phyloP scores from a whole-genome alignment of 2,329 filamentous ascomycete genomes.

The Myriosclerotinia curreyana region DNA sequence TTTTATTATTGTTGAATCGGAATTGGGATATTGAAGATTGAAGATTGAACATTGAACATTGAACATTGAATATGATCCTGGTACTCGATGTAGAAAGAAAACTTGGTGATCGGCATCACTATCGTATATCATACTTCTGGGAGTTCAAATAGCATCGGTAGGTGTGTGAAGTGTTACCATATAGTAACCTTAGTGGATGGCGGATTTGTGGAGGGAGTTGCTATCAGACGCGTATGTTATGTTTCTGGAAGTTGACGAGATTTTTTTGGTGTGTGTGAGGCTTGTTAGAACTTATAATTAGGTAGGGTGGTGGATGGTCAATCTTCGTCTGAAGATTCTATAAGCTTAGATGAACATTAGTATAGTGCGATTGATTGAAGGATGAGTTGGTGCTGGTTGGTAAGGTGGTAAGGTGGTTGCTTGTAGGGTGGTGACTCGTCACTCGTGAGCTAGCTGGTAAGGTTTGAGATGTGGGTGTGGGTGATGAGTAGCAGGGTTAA shows the following conservation, averaged over 20 bases:
- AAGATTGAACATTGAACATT: too few relatives aligned
- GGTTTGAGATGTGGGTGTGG: not conserved
- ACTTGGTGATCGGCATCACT: not conserved
- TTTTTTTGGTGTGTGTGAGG: not conserved
- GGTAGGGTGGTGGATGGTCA: not conserved
- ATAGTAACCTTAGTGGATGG: too few relatives aligned
- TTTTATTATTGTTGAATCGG: too few relatives aligned
- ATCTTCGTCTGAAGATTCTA: not conserved
- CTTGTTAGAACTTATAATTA: not conserved
- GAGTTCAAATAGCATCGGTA: too few relatives aligned
- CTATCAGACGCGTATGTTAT: not conserved
- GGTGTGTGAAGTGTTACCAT: not conserved
- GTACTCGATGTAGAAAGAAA: not conserved
- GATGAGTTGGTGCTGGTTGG: not conserved
- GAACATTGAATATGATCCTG: too few relatives aligned
- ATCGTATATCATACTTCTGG: not conserved
- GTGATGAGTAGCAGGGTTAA: too few relatives aligned
- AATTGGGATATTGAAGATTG: too few relatives aligned
- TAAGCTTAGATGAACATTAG: not conserved
- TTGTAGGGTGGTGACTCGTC: not conserved
- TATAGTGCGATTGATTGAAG: not conserved
- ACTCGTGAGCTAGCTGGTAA: not conserved
- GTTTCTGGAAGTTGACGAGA: not conserved
- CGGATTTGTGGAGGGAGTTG: not conserved
- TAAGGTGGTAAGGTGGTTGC: not conserved